Evolutionary conservation across 2,329 filamentous ascomycete species (phyloP), one percentile per base, ranked within the genome.

Genomic region (Aspergillus amoenus): DNA sequence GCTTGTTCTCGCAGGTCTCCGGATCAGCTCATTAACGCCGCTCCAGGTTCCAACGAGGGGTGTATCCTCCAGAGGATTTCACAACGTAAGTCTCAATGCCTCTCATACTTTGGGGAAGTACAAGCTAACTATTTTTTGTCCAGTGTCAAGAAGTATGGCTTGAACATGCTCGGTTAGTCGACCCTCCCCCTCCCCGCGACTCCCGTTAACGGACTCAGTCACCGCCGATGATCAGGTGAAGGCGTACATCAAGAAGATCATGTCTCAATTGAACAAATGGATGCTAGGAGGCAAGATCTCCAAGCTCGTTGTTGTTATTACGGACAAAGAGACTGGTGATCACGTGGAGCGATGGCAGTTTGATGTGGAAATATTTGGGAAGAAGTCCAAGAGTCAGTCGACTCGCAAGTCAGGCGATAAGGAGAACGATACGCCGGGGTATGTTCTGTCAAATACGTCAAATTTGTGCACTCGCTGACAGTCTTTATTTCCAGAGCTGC

Each of bases 221-320:
- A 95, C 93, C 32, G 86, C 92, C 62, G 94, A 99, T 74, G 94
- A 97, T 79, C 93, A 99, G 78, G 94, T 99, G 72, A 96, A 96
- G 77, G 91, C 93, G 32, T 99, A 99, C 78, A 96, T 99, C 81
- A 97, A 96, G 77, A 96, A 95, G 78, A 97, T 99, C 79, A 99
- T 97, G 93, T 88, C 88, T 27, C 94, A 99, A 77, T 85, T 99
- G 57, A 93, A 95, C 79, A 91, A 91, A 73, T 99, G 94, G 94
- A 97, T 97, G 92, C 83, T 92, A 52, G 90, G 89, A 67, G 91
- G 93, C 73, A 97, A 99, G 78, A 97, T 99, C 72, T 95, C 91
- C 52, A 97, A 96, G 76, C 86, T 99, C 12, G 93, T 99, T 58
- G 89, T 99, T 52, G 94, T 99, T 47, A 93, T 99, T 65, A 97